Percentiles rank a stretch among this genome's conserved stretches.
Conservation (phyloP, 176 grass and related monocot genomes). For the maize (Zea mays) region DNA sequence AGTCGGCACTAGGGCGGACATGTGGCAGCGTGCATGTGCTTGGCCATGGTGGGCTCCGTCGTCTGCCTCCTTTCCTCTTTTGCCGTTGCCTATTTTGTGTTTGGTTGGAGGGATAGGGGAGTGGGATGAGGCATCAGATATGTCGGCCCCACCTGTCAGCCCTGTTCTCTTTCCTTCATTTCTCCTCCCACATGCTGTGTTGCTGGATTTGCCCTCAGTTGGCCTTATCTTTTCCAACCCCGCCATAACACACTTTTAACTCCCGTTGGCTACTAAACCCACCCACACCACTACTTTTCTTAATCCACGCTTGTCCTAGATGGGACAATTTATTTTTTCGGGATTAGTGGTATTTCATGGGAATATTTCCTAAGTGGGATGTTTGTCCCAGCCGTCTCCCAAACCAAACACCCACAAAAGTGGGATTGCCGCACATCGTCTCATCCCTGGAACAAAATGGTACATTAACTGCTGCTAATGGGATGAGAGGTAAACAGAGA, state of each 20-base stretch:
- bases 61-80: not conserved
- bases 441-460: not conserved
- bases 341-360: not conserved
- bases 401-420: not conserved
- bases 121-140: not conserved
- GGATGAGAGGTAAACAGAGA: not conserved
- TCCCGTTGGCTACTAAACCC: not conserved
- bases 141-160: not conserved
- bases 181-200: not conserved
- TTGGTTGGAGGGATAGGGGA: not conserved
- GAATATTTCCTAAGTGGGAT: not conserved
- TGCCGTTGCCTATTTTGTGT: not conserved
- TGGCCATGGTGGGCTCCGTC: not conserved
- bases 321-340: not conserved
- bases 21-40: not conserved
- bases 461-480: not conserved
- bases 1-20: not conserved
- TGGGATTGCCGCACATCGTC: not conserved
- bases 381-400: not conserved
- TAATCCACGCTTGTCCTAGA: not conserved
- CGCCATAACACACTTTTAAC: not conserved
- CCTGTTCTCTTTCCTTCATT: not conserved
- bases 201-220: not conserved
- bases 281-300: not conserved
- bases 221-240: not conserved